Conservation (phyloP, 2,329 filamentous ascomycete species). For the Colletotrichum coccodes region DNA sequence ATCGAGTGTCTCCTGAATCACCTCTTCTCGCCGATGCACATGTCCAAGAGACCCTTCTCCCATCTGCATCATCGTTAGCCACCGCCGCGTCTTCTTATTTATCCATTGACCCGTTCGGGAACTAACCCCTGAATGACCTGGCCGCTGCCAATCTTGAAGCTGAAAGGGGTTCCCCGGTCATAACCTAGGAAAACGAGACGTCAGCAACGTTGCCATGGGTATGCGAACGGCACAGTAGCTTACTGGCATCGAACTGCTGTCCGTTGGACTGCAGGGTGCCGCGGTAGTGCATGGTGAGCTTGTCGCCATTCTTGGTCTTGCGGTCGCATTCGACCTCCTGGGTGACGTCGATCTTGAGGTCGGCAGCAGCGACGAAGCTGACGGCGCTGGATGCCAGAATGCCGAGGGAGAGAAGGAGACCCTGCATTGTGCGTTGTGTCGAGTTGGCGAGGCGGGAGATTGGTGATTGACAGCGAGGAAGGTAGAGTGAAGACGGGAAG, state of each 20-base stretch:
- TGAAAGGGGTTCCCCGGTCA: slow-evolving; percentile 79
- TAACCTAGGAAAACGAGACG: slow-evolving; percentile 61
- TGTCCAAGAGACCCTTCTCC: slow-evolving; percentile 89
- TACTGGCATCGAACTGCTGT: slow-evolving; percentile 83
- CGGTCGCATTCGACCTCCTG: slow-evolving; percentile 80
- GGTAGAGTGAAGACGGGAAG: slow-evolving; percentile 1
- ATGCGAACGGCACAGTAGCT: neutral
- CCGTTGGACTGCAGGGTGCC: slow-evolving; percentile 82
- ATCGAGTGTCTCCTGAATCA: slow-evolving; percentile 39
- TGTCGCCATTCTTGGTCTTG: slow-evolving; percentile 81
- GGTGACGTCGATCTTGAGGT: slow-evolving; percentile 83
- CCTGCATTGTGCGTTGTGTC: slow-evolving; percentile 55
- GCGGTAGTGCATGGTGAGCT: slow-evolving; percentile 86
- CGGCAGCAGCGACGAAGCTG: slow-evolving; percentile 62
- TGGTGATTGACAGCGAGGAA: slow-evolving; percentile 15
- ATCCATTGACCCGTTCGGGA: neutral
- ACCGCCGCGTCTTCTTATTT: neutral
- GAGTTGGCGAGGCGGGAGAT: slow-evolving; percentile 1
- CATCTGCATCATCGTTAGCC: slow-evolving; percentile 64
- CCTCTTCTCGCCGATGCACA: slow-evolving; percentile 96
- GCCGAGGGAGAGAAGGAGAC: slow-evolving; percentile 57
- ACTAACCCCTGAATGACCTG: slow-evolving; percentile 87
- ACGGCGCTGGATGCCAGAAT: slow-evolving; percentile 62
- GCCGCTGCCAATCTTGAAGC: slow-evolving; percentile 81
- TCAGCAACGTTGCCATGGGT: neutral